phyloP scores from a whole-genome alignment of 2,329 filamentous ascomycete genomes.

The Fusarium staphyleae region DNA sequence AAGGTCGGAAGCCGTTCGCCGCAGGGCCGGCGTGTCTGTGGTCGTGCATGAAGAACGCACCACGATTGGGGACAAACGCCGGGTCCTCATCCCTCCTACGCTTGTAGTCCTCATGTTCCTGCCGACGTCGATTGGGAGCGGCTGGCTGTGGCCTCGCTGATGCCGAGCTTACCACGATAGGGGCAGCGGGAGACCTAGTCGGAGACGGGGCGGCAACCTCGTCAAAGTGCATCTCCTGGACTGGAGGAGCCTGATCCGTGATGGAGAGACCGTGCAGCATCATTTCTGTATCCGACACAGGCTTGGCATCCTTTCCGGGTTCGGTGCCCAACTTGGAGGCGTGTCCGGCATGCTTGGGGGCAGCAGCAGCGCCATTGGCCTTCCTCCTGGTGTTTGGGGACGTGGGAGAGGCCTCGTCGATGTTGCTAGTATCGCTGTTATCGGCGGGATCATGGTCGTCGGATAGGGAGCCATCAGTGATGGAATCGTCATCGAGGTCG shows the following conservation, averaged over 20 bases:
- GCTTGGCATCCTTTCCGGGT: constrained; percentile 44
- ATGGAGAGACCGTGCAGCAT: constrained; percentile 64
- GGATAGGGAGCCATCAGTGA: constrained; percentile 69
- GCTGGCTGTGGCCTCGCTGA: constrained; percentile 62
- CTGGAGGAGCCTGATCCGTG: constrained; percentile 50
- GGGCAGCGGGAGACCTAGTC: constrained; percentile 53
- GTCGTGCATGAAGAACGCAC: constrained; percentile 97
- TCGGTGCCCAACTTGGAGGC: constrained; percentile 49
- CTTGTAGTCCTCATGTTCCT: constrained; percentile 90
- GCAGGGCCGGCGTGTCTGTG: constrained; percentile 80
- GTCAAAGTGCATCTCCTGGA: constrained; percentile 57
- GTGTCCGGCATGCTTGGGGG: constrained; percentile 45
- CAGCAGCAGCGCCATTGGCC: constrained; percentile 52
- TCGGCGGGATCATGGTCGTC: constrained; percentile 67
- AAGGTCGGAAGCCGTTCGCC: constrained; percentile 78
- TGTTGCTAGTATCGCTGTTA: constrained; percentile 70
- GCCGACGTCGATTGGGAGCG: constrained; percentile 73
- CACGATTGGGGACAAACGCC: constrained; percentile 91
- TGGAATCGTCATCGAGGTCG: constrained; percentile 70
- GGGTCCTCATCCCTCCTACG: constrained; percentile 88
- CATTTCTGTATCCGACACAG: constrained; percentile 61
- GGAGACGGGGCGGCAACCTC: constrained; percentile 49
- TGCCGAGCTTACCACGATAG: constrained; percentile 63
- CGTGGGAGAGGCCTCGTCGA: constrained; percentile 63
- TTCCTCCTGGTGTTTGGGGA: constrained; percentile 52